phyloP scores from a whole-genome alignment of 176 grass and related monocot genomes.

The Carex myosuroides region DNA sequence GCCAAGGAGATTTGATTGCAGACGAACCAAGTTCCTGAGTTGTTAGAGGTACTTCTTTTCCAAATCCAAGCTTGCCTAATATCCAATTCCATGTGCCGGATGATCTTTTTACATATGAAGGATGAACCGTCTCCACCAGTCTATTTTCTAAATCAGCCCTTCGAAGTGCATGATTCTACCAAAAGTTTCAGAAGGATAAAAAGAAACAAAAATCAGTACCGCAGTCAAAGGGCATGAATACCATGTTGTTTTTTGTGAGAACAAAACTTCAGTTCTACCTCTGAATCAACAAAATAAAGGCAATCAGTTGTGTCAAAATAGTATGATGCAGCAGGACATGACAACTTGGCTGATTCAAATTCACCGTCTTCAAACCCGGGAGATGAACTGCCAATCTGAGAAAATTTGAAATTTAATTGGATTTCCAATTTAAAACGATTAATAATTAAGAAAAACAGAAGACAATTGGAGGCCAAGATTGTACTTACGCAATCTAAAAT shows the following conservation, averaged over 20 bases:
- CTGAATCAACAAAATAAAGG: constrained; percentile 86
- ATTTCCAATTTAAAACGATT: neutral
- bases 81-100: constrained; percentile 73
- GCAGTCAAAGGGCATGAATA: neutral
- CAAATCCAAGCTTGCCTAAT: constrained; percentile 66
- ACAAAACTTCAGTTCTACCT: constrained; percentile 44
- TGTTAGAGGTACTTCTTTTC: constrained; percentile 36
- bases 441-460: neutral
- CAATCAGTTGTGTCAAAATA: constrained; percentile 60
- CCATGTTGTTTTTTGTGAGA: constrained; percentile 3
- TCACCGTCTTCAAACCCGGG: constrained; percentile 90
- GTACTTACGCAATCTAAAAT: constrained; percentile 76
- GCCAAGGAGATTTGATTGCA: constrained; percentile 53
- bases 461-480: neutral
- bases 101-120: constrained; percentile 34
- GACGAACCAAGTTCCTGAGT: constrained; percentile 36
- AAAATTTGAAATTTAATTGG: constrained; percentile 18
- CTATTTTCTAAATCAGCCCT: constrained; percentile 76
- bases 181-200: constrained; percentile 3
- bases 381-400: constrained; percentile 66
- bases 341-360: constrained; percentile 87
- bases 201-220: neutral
- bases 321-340: constrained; percentile 66
- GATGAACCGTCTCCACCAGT: constrained; percentile 69
- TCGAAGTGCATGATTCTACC: constrained; percentile 74